phyloP scores from a whole-genome alignment of 2,329 filamentous ascomycete genomes.

The Fusarium agapanthi region DNA sequence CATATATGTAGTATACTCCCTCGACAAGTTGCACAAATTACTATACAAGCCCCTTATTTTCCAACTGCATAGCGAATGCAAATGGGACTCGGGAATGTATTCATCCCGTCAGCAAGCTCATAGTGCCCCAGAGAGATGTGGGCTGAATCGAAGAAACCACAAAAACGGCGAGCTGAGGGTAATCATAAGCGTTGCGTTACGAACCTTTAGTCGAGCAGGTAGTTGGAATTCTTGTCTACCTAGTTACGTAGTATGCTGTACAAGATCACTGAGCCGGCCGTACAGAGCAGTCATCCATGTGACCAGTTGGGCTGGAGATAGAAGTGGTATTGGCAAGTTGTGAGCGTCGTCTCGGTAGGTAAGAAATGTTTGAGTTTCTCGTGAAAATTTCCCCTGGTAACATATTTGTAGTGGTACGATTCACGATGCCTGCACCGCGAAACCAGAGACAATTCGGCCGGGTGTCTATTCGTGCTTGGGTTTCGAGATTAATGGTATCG shows the following conservation, averaged over 20 bases:
- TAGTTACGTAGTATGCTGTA: neutral
- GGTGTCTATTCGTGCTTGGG: slow-evolving; percentile 4
- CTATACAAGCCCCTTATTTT: slow-evolving; percentile 1
- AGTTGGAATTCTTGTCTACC: neutral
- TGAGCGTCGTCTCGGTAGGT: neutral
- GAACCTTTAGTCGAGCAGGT: neutral
- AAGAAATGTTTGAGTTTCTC: neutral
- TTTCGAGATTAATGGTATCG: slow-evolving; percentile 15
- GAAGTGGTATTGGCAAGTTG: neutral
- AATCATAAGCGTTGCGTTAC: neutral
- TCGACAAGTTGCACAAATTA: neutral
- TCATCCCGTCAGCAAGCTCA: neutral
- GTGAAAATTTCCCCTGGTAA: neutral
- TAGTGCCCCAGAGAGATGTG: no score
- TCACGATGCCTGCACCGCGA: slow-evolving; percentile 4
- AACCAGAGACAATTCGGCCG: neutral
- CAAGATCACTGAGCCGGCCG: neutral
- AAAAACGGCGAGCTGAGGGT: neutral
- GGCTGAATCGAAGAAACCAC: neutral
- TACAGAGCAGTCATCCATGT: neutral
- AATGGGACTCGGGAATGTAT: neutral
- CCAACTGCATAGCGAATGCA: neutral
- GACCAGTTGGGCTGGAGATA: neutral
- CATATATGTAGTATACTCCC: neutral
- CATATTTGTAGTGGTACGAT: neutral